Evolutionary conservation across 73 alveolate genomes (phyloP).

Genomic region (Strombidium stylifer): DNA sequence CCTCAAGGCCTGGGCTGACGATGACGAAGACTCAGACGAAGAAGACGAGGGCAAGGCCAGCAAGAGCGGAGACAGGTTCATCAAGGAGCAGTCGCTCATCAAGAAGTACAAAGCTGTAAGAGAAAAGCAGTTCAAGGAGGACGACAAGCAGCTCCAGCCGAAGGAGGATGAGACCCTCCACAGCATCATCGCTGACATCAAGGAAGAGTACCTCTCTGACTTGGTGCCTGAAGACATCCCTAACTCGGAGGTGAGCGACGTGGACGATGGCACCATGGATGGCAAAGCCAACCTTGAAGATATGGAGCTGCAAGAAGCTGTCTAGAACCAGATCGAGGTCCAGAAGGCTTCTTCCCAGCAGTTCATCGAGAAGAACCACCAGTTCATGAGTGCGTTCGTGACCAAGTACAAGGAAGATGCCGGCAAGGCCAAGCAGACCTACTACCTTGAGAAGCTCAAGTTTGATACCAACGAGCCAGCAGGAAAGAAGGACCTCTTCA

Average conservation of each 20-base stretch:
- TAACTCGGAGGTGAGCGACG: slow-evolving; percentile 75
- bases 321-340: slow-evolving; percentile 6
- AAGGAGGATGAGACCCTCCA: slow-evolving; percentile 1
- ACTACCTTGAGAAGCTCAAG: slow-evolving; percentile 76
- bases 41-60: slow-evolving; percentile 27
- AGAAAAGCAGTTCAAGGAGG: neutral
- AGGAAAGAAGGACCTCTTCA: slow-evolving; percentile 59
- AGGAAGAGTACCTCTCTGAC: slow-evolving; percentile 74
- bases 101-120: slow-evolving; percentile 3
- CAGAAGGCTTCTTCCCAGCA: neutral
- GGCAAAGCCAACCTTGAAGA: slow-evolving; percentile 48
- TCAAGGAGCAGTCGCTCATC: slow-evolving; percentile 40
- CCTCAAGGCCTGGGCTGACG: slow-evolving; percentile 18
- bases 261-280: slow-evolving; percentile 49
- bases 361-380: slow-evolving; percentile 10
- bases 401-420: slow-evolving; percentile 12
- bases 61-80: slow-evolving; percentile 47
- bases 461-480: slow-evolving; percentile 69
- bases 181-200: slow-evolving; percentile 10
- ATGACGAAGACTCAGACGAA: slow-evolving; percentile 11
- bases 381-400: slow-evolving; percentile 28
- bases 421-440: slow-evolving; percentile 71
- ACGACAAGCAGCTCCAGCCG: slow-evolving; percentile 11
- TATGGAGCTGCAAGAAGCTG: neutral
- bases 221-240: slow-evolving; percentile 56